Percentiles rank a stretch among this genome's conserved stretches.
Evolutionary conservation across 2,329 filamentous ascomycete genomes (phyloP).

Genomic region (Botrytis deweyae): DNA sequence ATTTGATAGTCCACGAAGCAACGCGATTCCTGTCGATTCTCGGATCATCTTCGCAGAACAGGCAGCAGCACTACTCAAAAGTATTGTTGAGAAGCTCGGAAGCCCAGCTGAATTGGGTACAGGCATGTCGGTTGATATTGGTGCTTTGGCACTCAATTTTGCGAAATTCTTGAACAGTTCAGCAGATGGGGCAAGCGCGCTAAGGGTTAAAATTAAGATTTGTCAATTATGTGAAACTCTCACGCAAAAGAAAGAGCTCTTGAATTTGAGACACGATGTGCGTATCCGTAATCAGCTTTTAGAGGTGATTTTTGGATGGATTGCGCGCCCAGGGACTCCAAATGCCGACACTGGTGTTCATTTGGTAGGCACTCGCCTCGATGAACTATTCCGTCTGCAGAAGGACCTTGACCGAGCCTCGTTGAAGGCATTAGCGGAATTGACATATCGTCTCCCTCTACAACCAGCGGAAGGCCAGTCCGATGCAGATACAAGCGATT

Average conservation of each 20-base stretch:
- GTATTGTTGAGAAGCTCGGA: slow-evolving; percentile 63
- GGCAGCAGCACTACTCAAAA: slow-evolving; percentile 61
- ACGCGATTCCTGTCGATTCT: slow-evolving; percentile 55
- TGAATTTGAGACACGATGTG: slow-evolving; percentile 68
- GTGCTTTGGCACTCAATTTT: slow-evolving; percentile 62
- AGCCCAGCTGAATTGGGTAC: slow-evolving; percentile 62
- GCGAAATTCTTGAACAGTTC: slow-evolving; percentile 64
- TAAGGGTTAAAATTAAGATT: slow-evolving; percentile 67
- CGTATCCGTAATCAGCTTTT: slow-evolving; percentile 67
- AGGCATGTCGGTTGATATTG: slow-evolving; percentile 63
- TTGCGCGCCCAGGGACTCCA: slow-evolving; percentile 58
- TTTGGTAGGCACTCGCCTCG: slow-evolving; percentile 48
- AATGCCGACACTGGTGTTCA: slow-evolving; percentile 43
- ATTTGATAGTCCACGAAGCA: slow-evolving; percentile 54
- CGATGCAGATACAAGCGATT: slow-evolving; percentile 65
- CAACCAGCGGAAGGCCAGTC: slow-evolving; percentile 65
- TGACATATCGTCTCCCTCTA: slow-evolving; percentile 65
- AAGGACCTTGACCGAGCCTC: slow-evolving; percentile 66
- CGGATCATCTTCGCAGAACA: slow-evolving; percentile 68
- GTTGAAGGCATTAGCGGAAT: slow-evolving; percentile 61
- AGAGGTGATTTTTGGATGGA: slow-evolving; percentile 68
- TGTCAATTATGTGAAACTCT: slow-evolving; percentile 66
- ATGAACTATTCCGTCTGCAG: slow-evolving; percentile 59
- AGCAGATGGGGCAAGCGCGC: slow-evolving; percentile 53
- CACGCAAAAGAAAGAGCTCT: slow-evolving; percentile 64